A percentile compares a stretch with the other conserved stretches of the same genome.
Conservation (phyloP, 2,329 filamentous ascomycete genomes). For the Aspergillaceae sp. region DNA sequence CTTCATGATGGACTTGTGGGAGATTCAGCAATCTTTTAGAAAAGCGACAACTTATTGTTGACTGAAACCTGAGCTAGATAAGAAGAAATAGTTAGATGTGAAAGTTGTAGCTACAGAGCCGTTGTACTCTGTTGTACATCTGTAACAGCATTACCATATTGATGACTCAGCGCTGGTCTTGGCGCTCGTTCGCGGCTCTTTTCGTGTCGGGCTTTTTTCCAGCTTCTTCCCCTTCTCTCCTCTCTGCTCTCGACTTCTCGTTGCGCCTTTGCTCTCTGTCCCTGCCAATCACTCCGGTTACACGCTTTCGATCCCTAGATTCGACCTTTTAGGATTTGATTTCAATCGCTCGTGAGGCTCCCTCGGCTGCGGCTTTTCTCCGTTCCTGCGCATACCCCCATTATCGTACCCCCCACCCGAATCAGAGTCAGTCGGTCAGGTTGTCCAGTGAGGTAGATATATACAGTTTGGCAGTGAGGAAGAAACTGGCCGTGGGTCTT, state of each 20-base stretch:
- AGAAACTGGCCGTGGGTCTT: slow-evolving; percentile 17
- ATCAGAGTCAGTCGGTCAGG: slow-evolving; percentile 11
- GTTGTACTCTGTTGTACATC: neutral
- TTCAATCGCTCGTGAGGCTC: neutral
- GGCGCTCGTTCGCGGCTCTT: neutral
- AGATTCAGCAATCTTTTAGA: too few species aligned
- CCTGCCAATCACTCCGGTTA: too few species aligned
- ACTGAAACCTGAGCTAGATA: too few species aligned
- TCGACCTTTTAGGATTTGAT: neutral
- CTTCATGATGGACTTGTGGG: slow-evolving; percentile 50
- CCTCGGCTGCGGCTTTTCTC: neutral
- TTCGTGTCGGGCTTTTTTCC: too few species aligned
- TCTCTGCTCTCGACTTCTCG: neutral
- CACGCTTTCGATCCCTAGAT: too few species aligned
- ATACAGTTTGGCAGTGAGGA: slow-evolving; percentile 13
- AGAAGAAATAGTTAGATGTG: too few species aligned
- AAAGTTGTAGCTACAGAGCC: neutral
- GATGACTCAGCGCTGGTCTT: neutral
- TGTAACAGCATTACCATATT: neutral
- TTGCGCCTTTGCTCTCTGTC: neutral
- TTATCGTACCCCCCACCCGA: neutral
- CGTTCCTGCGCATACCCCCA: too few species aligned
- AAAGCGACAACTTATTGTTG: too few species aligned
- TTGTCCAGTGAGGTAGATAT: slow-evolving; percentile 16
- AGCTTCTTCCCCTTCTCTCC: neutral